A percentile compares a stretch with the other conserved stretches of the same genome.
These are phyloP conservation scores for Boletellus ananiceps DNA, from an alignment of 768 basidiomycete species.

Conservation along the genomic window DNA sequence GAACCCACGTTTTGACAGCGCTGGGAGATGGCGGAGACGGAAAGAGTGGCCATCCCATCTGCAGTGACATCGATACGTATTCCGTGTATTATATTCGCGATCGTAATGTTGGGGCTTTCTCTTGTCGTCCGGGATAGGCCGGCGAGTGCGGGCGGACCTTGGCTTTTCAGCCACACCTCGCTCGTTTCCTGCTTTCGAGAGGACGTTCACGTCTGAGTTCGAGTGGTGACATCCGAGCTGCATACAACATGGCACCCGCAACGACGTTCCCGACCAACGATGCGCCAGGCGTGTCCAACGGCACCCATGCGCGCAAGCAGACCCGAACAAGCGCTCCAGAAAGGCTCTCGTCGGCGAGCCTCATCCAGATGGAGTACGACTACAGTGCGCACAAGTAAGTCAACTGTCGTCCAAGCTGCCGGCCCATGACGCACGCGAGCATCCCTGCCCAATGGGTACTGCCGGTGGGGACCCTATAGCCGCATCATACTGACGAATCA, in stretches of 20 bases:
- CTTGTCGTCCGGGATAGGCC: too few species aligned
- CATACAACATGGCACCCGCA: constrained; percentile 23
- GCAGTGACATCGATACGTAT: constrained; percentile 35
- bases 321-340: constrained; percentile 1
- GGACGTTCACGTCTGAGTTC: too few species aligned
- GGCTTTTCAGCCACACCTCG: not conserved
- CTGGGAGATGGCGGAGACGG: constrained; percentile 63
- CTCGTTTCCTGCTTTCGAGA: too few species aligned
- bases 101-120: too few species aligned
- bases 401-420: not conserved
- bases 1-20: constrained; percentile 69
- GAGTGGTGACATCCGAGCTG: too few species aligned
- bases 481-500: constrained; percentile 30
- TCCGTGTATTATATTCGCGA: not conserved
- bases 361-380: constrained; percentile 78
- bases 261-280: constrained; percentile 7
- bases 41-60: constrained; percentile 67
- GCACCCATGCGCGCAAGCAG: constrained; percentile 15
- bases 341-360: constrained; percentile 54
- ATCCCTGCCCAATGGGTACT: constrained; percentile 19
- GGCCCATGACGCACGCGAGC: not conserved
- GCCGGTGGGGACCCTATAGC: constrained; percentile 6
- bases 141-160: constrained; percentile 19
- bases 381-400: constrained; percentile 88
- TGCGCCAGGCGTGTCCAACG: constrained; percentile 4